phyloP scores from a whole-genome alignment of 768 basidiomycete species.

The Saitozyma podzolica region DNA sequence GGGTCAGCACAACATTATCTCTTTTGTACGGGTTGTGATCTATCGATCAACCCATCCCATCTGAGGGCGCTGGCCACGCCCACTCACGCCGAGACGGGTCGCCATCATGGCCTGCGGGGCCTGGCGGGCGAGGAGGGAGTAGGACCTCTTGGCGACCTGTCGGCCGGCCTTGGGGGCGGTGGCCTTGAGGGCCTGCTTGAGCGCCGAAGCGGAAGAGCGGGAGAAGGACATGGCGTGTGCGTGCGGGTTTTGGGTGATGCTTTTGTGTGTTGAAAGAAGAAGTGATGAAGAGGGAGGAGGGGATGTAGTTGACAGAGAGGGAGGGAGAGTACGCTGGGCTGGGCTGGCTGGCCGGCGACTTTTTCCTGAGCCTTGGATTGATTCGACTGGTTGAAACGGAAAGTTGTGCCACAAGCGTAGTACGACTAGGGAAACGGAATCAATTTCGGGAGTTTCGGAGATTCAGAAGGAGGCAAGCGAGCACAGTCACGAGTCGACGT shows the following conservation, averaged over 20 bases:
- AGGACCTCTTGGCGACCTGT: conserved; percentile 46
- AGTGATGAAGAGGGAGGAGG: neutral
- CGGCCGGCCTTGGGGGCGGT: conserved; percentile 26
- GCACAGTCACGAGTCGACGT: conserved; percentile 3
- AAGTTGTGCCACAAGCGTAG: too few species aligned
- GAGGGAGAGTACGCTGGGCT: neutral
- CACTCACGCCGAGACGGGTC: conserved; percentile 44
- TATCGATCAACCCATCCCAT: neutral
- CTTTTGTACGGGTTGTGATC: conserved; percentile 3
- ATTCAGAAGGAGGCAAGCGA: neutral
- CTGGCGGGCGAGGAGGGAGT: conserved; percentile 49
- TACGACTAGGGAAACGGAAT: neutral
- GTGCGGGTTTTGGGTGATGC: neutral
- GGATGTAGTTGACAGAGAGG: neutral
- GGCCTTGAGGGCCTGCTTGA: conserved; percentile 48
- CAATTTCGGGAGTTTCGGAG: conserved; percentile 3
- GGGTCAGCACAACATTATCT: neutral
- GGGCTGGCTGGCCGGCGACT: neutral
- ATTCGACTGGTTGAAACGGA: too few species aligned
- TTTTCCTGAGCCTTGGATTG: too few species aligned
- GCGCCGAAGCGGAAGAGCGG: conserved; percentile 43
- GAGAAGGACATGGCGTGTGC: conserved; percentile 49
- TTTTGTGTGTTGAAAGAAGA: neutral
- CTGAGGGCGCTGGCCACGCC: neutral
- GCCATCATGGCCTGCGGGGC: conserved; percentile 41